Base-by-base conservation (phyloP, 768 basidiomycete species). In the Naganishia onofrii region DNA sequence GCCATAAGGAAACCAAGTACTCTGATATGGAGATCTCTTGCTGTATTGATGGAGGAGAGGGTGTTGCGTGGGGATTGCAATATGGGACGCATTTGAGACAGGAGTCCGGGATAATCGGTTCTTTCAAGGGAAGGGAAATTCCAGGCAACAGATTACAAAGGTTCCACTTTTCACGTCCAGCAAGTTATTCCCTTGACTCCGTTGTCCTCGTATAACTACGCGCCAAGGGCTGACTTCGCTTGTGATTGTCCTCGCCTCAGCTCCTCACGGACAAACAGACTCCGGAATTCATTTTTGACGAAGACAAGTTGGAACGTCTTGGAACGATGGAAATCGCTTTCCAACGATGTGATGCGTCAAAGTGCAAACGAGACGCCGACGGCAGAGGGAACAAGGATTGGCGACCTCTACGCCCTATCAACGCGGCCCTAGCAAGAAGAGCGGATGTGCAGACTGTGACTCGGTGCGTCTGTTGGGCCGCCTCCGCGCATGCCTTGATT, bases 21-120 rank as follows among this genome's bases (percentile, higher is more conserved):
- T 12, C 38, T 12, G 60, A 63, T 15, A 42, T 63, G 23, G 60
- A 63, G 17, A 29, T 63, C 60, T 42, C 31, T 19, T 42, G 38
- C 7, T 63, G 60, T 17, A 42, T 36, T 2, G 60, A 63, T 44
- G 60, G 60, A 10, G 60, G 42, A 15, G 17, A 42, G 12, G 60
- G 38, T 17, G 60, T 42, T n/a, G 36, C 23, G 2, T 42, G 38
- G 23, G 48, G 48, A 17, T 19, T 63, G 8, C 23, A 23, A 21
- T 15, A 21, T 23, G 23, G 26, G 4, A 15, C 29, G 0, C 5
- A 63, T 1, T 19, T 63, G 38, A 34, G 28, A 10, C 5, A 3
- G 31, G 23, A 42, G 3, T 10, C 8, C 23, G 60, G 60, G 21
- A 26, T 26, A 2, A 29, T n/a, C 3, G 36, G 34, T 0, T 42